Evolutionary conservation across 2,329 filamentous ascomycete species (phyloP), one percentile per base, ranked within the genome.

Genomic region (Neobulgaria alba): DNA sequence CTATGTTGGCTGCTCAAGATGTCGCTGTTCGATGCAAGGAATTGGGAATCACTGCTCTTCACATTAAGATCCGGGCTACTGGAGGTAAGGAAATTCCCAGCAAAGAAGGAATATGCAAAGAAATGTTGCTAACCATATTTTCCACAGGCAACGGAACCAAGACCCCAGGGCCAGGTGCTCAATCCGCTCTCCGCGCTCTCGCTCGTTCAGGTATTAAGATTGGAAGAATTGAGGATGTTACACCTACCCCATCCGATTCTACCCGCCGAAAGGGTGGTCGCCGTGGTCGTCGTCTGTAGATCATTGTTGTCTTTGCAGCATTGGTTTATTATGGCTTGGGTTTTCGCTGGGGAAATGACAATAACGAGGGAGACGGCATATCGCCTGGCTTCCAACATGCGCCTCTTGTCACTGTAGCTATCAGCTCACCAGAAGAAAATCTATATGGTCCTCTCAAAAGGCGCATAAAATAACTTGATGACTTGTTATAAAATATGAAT

Each of bases 191-290:
- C 72, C 92, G 92, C 68, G 93, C 92, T 62, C 84, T 98, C 59
- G 92, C 92, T 67, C 93, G 92, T 79, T 88, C 92, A 61, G 92
- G 92, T 68, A 98, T 98, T 93, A 93, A 90, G 79, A 98, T 98
- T 63, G 92, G 92, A 67, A 85, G 92, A 67, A 98, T 98, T 64
- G 92, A 98, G 84, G 92, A 98, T 69, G 92, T 98, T 55, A 98
- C 93, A 62, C 92, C 92, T 62, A 98, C 92, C 50, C 92, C 93
- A 62, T 98, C 92, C 71, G 92, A 98, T 74, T 95, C 87, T 69
- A 98, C 92, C 65, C 86, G 92, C 75, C 89, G 90, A 77, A 98
- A 98, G 88, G 92, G 92, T 77, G 92, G 92, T 95, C 89, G 92
- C 74, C 90, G 92, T 85, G 92, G 92, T 96, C 92, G 92, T 76